These are phyloP conservation scores for Cucumis cinereus DNA, from an alignment of 306 rosid genomes.

Conservation along the genomic window DNA sequence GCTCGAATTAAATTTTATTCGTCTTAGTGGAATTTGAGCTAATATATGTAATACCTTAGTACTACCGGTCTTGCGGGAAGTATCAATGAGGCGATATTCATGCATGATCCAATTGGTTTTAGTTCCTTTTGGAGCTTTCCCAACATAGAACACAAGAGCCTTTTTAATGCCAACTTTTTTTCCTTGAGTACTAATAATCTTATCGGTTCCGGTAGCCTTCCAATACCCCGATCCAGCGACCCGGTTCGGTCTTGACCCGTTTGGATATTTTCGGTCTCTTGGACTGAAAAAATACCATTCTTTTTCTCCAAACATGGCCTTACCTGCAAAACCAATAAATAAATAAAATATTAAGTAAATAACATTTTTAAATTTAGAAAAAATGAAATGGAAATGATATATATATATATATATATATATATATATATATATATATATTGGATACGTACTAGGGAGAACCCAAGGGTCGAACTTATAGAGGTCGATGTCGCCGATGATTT, in stretches of 20 bases:
- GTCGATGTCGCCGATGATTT: constrained; percentile 66
- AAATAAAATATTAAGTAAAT: too few relatives aligned
- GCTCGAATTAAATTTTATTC: neutral
- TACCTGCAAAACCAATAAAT: constrained; percentile 23
- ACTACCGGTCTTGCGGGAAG: constrained; percentile 57
- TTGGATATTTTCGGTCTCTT: constrained; percentile 77
- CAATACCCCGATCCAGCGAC: constrained; percentile 93
- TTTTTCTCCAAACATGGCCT: constrained; percentile 85
- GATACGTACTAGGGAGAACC: constrained; percentile 54
- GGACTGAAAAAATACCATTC: constrained; percentile 98
- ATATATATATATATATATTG: too few relatives aligned
- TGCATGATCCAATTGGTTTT: constrained; percentile 99
- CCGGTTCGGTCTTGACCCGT: constrained; percentile 81
- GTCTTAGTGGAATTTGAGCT: too few relatives aligned
- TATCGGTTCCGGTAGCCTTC: constrained; percentile 97
- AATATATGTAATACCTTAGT: constrained; percentile 34
- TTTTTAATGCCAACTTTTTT: constrained; percentile 79
- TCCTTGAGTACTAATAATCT: constrained; percentile 50
- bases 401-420: too few relatives aligned
- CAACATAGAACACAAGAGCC: constrained; percentile 81
- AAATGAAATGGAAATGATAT: neutral
- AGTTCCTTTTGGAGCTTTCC: constrained; percentile 91
- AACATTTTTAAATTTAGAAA: neutral
- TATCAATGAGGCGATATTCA: constrained; percentile 68
- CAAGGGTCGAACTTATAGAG: constrained; percentile 89